Evolutionary conservation across 345 rosid species (phyloP), one percentile per base, ranked within the genome.

Genomic region (Sisymbrium irio): DNA sequence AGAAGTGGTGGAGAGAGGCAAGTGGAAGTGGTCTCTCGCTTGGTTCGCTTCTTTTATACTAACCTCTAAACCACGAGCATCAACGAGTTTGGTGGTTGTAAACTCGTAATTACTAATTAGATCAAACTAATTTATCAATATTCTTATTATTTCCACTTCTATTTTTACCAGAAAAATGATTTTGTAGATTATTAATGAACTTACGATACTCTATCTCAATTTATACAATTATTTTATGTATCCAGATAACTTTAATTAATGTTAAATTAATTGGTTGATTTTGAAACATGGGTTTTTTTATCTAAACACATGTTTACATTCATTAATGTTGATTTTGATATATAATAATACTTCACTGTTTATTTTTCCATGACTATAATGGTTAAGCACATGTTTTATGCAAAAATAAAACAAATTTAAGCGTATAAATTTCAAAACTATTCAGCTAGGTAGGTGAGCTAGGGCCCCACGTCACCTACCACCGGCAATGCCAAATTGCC

Each of bases 391-490:
- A 22, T 53, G 20, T 30, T 66, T 37, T n/a, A 53, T 39, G 15
- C 5, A 19, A 13, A 4, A 10, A 27, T 8, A 2, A 25, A 11
- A 10, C 0, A 22, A 5, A n/a, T 11, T 5, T 8, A 54, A 27
- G 18, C 15, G 14, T 14, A 51, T 28, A 55, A 30, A 30, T 30
- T 55, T 55, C 12, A n/a, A n/a, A 14, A 30, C 13, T 32, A 32
- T 55, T 32, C 40, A 32, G 7, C 15, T 30, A 32, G 61, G 53
- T 74, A 9, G 66, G 77, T 74, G 72, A 57, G 44, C 6, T 6
- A 9, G 50, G 50, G 67, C 17, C 72, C 53, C 62, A 49, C 62
- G 9, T 65, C 10, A 74, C 72, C 77, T 44, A 73, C 72, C 51
- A 63, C 65, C 54, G 53, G 40, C 25, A 33, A 18, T 11, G 14